Base-by-base conservation (phyloP, 2,329 filamentous ascomycete genomes). In the Whalleya microplaca region DNA sequence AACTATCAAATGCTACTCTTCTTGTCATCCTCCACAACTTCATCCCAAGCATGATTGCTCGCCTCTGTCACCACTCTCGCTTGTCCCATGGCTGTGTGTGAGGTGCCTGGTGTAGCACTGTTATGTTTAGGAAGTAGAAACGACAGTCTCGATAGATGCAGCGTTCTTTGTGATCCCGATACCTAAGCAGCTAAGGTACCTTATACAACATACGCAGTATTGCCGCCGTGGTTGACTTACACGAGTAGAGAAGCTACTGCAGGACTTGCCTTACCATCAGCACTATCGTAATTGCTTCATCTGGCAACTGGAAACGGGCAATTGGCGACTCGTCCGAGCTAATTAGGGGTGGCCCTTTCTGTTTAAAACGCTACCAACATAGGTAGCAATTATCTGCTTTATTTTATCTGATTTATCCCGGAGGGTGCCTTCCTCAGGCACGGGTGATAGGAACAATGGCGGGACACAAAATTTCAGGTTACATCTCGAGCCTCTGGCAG, bases 391-490 rank as follows among this genome's bases (percentile, higher is more conserved):
- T 19, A 43, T 19, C 41, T 6, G 14, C 32, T 37, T 37, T 37
- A 16, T 37, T 37, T 37, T 37, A 37, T 16, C 32, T 37, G 5
- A 12, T 12, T 37, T 37, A 37, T 37, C 32, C 14, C 14, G 4
- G 32, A 14, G 32, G 6, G 32, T 16, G 32, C 14, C 32, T 16
- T 37, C 14, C 27, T 41, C 49, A 48, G 51, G 45, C 29, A 19
- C 45, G 51, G 40, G 12, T 55, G 19, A 32, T 53, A 61, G 58
- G 59, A 65, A 64, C 57, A 66, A 71, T 71, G 69, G 68, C 67
- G 68, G 67, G 63, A 66, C 68, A 69, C 68, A 67, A 70, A 65
- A 62, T 66, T 55, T 70, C 67, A 64, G 66, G 69, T 70, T 71
- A 71, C 68, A 65, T 69, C 51, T 63, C 61, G 62, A 68, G 54